Base-by-base conservation (phyloP, 2,329 filamentous ascomycete species). In the Ceratocystis lukuohia region DNA sequence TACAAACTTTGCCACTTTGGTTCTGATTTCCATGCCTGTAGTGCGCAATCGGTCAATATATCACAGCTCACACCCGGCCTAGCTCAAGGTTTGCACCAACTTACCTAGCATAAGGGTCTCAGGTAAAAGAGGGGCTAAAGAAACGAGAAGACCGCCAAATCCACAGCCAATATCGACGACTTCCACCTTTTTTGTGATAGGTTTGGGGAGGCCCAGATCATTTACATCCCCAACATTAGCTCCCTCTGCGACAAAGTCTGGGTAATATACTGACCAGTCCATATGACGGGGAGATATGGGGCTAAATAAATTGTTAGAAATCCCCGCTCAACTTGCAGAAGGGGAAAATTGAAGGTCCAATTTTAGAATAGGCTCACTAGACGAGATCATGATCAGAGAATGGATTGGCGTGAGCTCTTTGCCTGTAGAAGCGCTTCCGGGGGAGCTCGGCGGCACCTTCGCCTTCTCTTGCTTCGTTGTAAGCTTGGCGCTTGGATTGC, bases 141-240 rank as follows among this genome's bases (percentile, higher is more conserved):
- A 92, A 70, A 97, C 88, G 2, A 96, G 81, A 66, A 99, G 79
- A 5, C 94, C 94, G 61, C 94, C 94, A 75, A 96, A 99, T 4
- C 94, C 94, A 75, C 94, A 99, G 30, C 94, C 94, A 74, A 99
- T 96, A 77, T 99, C 94, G 70, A 93, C 91, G 59, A 99, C 85
- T 74, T 96, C 91, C 61, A 99, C 87, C 68, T 90, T 74, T 88
- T 87, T 68, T 20, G 37, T 66, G 28, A 68, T 68, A 5, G 66
- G 61, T 20, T 56, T 66, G 17, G 66, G 64, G 22, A 66, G 66
- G 28, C 59, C 61, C 25, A 56, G 30, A 25, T 20, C 64, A 50
- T 68, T 64, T 20, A 64, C 41, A 48, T 67, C 63, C 33, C 62
- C 66, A 28, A 67, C 61, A 41, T 61, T 61, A 30, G n/a, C 59